These are phyloP conservation scores for Kwoniella newhampshirensis DNA, from an alignment of 768 basidiomycete genomes.

Conservation along the genomic window DNA sequence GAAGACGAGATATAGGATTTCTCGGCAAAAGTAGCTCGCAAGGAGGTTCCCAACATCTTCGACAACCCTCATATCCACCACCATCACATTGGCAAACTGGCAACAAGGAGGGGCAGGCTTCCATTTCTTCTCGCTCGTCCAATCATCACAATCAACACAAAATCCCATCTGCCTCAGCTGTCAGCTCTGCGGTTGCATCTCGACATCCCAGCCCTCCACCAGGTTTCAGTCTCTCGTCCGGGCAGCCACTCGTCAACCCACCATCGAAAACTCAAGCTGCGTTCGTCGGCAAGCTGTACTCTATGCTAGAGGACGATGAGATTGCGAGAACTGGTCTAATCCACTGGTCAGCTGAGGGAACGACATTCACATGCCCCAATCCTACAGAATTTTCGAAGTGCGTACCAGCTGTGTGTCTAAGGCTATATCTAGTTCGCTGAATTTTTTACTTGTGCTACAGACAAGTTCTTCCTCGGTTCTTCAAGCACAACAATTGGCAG, in stretches of 20 bases:
- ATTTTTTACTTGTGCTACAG: constrained; percentile 18
- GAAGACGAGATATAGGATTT: background rate
- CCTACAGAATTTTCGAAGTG: constrained; percentile 52
- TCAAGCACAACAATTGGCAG: constrained; percentile 95
- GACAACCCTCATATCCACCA: constrained; percentile 11
- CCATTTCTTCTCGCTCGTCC: constrained; percentile 10
- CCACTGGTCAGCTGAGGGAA: constrained; percentile 48
- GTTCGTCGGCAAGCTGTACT: constrained; percentile 52
- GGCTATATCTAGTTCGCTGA: background rate
- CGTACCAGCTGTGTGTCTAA: constrained; percentile 18
- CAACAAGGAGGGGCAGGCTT: background rate
- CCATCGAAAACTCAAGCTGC: constrained; percentile 50
- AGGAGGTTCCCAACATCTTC: constrained; percentile 2
- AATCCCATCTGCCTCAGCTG: constrained; percentile 8
- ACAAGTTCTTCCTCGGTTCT: constrained; percentile 77
- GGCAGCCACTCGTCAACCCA: constrained; percentile 40
- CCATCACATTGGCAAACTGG: constrained; percentile 9
- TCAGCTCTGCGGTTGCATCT: constrained; percentile 13
- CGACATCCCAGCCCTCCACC: constrained; percentile 24
- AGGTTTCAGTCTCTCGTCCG: constrained; percentile 31
- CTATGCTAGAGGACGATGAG: constrained; percentile 51
- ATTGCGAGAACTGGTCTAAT: constrained; percentile 47
- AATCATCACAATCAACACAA: constrained; percentile 8
- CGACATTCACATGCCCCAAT: constrained; percentile 50
- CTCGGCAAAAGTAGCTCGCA: background rate